These are phyloP conservation scores for Suillus paluster DNA, from an alignment of 768 basidiomycete species.

Conservation along the genomic window DNA sequence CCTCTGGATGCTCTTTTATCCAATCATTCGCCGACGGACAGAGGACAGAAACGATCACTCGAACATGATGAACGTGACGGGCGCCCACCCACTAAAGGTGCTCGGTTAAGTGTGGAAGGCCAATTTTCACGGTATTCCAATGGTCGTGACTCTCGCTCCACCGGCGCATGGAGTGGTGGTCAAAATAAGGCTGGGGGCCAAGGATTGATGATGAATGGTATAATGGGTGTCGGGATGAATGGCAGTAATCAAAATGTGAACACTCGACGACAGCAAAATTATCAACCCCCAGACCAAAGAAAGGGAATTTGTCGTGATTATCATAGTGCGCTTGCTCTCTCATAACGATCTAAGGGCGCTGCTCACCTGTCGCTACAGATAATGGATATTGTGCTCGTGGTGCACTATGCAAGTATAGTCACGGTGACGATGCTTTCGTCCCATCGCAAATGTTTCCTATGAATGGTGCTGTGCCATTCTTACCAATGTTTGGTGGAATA, in stretches of 20 bases:
- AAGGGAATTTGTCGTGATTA: slow-evolving; percentile 90
- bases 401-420: slow-evolving; percentile 87
- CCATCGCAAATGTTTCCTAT: slow-evolving; percentile 71
- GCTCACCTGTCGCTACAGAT: slow-evolving; percentile 51
- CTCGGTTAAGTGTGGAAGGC: slow-evolving; percentile 66
- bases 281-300: slow-evolving; percentile 74
- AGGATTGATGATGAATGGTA: slow-evolving; percentile 25
- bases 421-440: slow-evolving; percentile 86
- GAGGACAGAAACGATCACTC: slow-evolving; percentile 66
- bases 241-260: slow-evolving; percentile 33
- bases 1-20: slow-evolving; percentile 69
- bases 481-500: slow-evolving; percentile 71
- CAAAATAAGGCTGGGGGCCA: slow-evolving; percentile 31
- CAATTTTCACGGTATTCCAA: slow-evolving; percentile 66
- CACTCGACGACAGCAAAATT: slow-evolving; percentile 57
- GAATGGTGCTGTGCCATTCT: slow-evolving; percentile 60
- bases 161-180: slow-evolving; percentile 46
- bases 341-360: slow-evolving; percentile 8
- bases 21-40: slow-evolving; percentile 49
- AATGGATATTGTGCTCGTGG: slow-evolving; percentile 92
- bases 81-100: slow-evolving; percentile 69
- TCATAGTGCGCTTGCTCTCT: slow-evolving; percentile 66
- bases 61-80: slow-evolving; percentile 66
- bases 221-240: slow-evolving; percentile 26
- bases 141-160: slow-evolving; percentile 44